A percentile compares a stretch with the other conserved stretches of the same genome.
Conservation (phyloP, 2,329 filamentous ascomycete genomes). For the Cladosporium sp. region DNA sequence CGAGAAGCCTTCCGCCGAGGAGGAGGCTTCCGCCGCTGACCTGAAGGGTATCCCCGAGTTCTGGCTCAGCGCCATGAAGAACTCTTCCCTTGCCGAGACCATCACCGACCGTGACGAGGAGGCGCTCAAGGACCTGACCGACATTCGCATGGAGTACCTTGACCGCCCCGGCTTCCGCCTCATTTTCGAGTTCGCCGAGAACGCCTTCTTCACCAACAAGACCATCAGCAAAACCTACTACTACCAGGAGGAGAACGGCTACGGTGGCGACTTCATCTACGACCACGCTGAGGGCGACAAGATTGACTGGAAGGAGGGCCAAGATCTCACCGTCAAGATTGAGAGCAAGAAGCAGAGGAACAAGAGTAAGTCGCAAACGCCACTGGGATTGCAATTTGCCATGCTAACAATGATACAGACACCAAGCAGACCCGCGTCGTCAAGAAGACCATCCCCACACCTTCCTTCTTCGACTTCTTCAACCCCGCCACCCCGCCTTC, state of each 20-base stretch:
- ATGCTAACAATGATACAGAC: conserved; percentile 50
- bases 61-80: conserved; percentile 99
- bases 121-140: conserved; percentile 79
- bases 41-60: conserved; percentile 91
- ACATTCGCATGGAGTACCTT: conserved; percentile 98
- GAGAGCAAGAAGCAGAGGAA: conserved; percentile 99
- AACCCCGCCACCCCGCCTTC: conserved; percentile 82
- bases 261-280: conserved; percentile 98
- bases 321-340: conserved; percentile 87
- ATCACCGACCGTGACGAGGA: conserved; percentile 96
- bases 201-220: conserved; percentile 97
- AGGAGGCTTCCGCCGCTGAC: conserved; percentile 46
- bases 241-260: conserved; percentile 98
- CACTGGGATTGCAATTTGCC: background rate
- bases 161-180: conserved; percentile 97
- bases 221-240: conserved; percentile 96
- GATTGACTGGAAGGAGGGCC: conserved; percentile 91
- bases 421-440: conserved; percentile 98
- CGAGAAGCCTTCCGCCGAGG: conserved; percentile 50
- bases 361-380: conserved; percentile 62
- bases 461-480: conserved; percentile 98
- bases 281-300: conserved; percentile 97
- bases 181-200: conserved; percentile 93
- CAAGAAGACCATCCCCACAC: conserved; percentile 97
- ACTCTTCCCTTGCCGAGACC: conserved; percentile 96